A percentile compares a stretch with the other conserved stretches of the same genome.
Conservation (phyloP, 345 rosid genomes). For the Raphanus sativus region DNA sequence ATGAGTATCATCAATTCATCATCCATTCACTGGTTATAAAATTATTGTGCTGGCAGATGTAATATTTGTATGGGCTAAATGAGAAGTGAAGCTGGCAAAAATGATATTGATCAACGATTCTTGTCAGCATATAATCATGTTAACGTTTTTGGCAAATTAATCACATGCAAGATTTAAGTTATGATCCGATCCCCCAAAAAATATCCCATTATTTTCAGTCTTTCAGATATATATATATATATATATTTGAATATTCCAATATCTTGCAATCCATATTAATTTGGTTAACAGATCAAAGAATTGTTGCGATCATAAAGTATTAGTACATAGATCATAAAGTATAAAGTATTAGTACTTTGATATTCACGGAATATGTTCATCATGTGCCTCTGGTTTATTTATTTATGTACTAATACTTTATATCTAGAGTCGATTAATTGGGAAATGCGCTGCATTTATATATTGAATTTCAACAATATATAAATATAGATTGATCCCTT, state of each 20-base stretch:
- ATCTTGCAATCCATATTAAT: conserved; percentile 1
- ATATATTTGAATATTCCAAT: not conserved
- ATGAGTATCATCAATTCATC: not conserved
- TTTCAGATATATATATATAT: not conserved
- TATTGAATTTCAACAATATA: not conserved
- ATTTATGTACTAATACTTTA: not conserved
- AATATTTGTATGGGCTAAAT: conserved; percentile 18
- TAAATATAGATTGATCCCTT: not conserved
- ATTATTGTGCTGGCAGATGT: conserved; percentile 14
- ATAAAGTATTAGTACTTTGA: too few species aligned
- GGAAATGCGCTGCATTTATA: not conserved
- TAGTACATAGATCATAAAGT: too few species aligned
- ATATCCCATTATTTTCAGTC: not conserved
- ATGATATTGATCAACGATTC: not conserved
- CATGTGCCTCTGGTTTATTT: conserved; percentile 11
- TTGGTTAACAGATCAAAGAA: not conserved
- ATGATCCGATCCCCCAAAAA: not conserved
- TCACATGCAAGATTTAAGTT: conserved; percentile 16
- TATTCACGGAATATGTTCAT: conserved; percentile 15
- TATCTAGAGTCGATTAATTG: not conserved
- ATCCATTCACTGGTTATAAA: not conserved
- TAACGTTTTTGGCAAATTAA: conserved; percentile 1
- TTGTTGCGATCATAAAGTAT: conserved; percentile 18
- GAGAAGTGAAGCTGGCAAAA: conserved; percentile 17
- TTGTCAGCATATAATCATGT: conserved; percentile 11